phyloP scores from a whole-genome alignment of 148 eudicot genomes.

The Dianthus caryophyllus region DNA sequence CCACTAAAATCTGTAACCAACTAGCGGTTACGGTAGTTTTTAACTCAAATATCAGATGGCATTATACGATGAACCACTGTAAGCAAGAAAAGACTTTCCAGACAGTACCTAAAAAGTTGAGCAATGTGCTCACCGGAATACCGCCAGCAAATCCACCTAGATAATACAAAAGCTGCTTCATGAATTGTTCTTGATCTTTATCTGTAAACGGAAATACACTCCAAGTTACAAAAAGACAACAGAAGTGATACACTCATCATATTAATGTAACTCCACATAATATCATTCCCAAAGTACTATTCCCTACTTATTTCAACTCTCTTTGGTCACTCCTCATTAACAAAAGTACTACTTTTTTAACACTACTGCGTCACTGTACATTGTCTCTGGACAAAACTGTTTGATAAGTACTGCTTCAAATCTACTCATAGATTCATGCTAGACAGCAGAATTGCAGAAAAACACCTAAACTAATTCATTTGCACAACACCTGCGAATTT shows the following conservation, averaged over 20 bases:
- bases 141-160: constrained; percentile 92
- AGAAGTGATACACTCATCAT: constrained; percentile 6
- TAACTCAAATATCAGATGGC: not conserved
- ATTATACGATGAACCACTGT: constrained; percentile 16
- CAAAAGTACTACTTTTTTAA: too few relatives aligned
- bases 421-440: not conserved
- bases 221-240: constrained; percentile 7
- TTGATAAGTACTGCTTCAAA: too few relatives aligned
- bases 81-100: constrained; percentile 34
- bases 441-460: not conserved
- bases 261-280: not conserved
- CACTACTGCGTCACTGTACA: too few relatives aligned
- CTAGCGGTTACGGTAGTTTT: not conserved
- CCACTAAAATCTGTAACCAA: not conserved
- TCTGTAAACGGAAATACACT: constrained; percentile 32
- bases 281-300: too few relatives aligned
- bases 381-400: too few relatives aligned
- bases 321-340: too few relatives aligned
- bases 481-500: not conserved
- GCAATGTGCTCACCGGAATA: constrained; percentile 99
- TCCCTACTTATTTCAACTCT: too few relatives aligned
- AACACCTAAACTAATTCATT: not conserved
- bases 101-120: constrained; percentile 71
- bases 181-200: constrained; percentile 94
- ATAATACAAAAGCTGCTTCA: constrained; percentile 80